Evolutionary conservation across 2,329 filamentous ascomycete species (phyloP), one percentile per base, ranked within the genome.

Genomic region (Hypoxylon sp.): DNA sequence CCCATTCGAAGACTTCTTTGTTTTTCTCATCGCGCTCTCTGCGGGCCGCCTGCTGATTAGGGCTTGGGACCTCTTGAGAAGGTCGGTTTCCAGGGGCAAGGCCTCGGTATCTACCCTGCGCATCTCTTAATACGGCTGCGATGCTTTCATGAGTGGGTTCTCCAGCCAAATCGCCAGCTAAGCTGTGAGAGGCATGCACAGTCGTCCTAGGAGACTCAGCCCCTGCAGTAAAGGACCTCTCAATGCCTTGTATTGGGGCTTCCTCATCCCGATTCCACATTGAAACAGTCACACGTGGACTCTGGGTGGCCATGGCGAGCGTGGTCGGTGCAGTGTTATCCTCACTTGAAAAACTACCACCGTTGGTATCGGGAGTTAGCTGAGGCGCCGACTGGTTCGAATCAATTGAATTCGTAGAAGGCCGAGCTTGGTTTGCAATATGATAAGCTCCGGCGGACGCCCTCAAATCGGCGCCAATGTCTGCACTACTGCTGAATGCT

Each of bases 281-380:
- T 1, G 87, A 89, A 52, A 89, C 85, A 5, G 83, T 87, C 19
- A 89, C 85, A 29, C 82, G 82, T 6, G 87, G 87, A 73, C 87
- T 88, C 65, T 82, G 83, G 19, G 79, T 75, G 32, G 80, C 76
- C 82, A 86, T 86, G 58, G 78, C 73, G 54, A 80, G 73, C 7
- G 79, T 73, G 48, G 77, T 76, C 2, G 81, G 79, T 3, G 78
- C 81, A 37, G 82, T 72, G 46, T 80, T 81, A 74, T 86, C 86
- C 73, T 87, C 85, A 65, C 84, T 86, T 3, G 86, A 85, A 58
- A 79, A 80, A 52, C 82, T 82, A 69, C 82, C 86, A 65, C 80
- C 83, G 72, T 82, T 85, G 17, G 83, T 83, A 52, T 84, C 82
- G 3, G 85, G 84, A 0, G 86, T 87, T 39, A 85, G 77, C 70